Percentiles rank a stretch among this genome's conserved stretches.
These are phyloP conservation scores for Apiospora hydei DNA, from an alignment of 2,329 filamentous ascomycete species.

Conservation along the genomic window DNA sequence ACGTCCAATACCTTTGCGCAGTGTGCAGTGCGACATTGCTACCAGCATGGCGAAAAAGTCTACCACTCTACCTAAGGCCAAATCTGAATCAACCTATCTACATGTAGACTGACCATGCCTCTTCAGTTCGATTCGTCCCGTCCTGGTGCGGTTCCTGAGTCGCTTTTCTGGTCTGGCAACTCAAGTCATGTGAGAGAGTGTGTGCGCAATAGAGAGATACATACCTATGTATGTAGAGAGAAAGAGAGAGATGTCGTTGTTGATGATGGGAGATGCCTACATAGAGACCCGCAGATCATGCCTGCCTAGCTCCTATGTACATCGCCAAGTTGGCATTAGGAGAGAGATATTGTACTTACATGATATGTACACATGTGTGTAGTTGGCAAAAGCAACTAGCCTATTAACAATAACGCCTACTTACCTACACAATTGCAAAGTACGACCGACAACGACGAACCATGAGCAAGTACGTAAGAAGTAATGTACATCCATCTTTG, in stretches of 20 bases:
- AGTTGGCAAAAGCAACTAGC: conserved; percentile 5
- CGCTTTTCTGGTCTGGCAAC: neutral
- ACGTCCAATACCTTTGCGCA: neutral
- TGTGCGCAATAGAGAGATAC: neutral
- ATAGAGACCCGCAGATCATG: neutral
- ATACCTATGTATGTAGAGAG: neutral
- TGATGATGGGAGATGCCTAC: neutral
- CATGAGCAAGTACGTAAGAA: neutral
- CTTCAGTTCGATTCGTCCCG: conserved; percentile 17
- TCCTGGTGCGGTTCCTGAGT: conserved; percentile 12
- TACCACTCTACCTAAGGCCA: neutral
- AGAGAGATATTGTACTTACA: neutral
- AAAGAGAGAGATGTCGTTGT: conserved; percentile 2
- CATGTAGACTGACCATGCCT: neutral
- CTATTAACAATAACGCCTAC: neutral
- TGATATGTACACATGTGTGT: neutral
- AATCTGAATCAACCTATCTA: conserved; percentile 15
- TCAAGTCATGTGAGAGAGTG: conserved; percentile 12
- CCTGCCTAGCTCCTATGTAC: neutral
- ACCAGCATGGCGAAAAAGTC: conserved; percentile 6
- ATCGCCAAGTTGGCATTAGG: conserved; percentile 1
- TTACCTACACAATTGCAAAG: conserved; percentile 4
- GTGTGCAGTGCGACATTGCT: conserved; percentile 17
- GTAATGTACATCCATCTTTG: neutral
- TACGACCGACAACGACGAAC: neutral